A percentile compares a stretch with the other conserved stretches of the same genome.
phyloP scores from a whole-genome alignment of 2,329 filamentous ascomycete genomes.

The Acephala macrosclerotiorum region DNA sequence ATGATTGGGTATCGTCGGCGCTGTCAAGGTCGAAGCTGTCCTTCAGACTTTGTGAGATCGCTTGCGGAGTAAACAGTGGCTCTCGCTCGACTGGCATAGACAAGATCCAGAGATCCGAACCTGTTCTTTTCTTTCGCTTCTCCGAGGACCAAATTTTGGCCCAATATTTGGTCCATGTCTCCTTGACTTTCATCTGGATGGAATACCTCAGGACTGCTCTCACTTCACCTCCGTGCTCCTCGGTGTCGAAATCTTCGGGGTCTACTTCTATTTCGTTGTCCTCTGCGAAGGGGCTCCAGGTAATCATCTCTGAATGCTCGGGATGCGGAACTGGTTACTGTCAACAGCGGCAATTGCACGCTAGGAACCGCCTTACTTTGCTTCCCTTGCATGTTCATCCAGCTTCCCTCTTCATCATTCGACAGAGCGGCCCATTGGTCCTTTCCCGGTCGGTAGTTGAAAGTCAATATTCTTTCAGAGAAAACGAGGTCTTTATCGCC shows the following conservation, averaged over 20 bases:
- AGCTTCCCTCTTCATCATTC: neutral
- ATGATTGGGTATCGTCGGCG: neutral
- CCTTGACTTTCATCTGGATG: conserved; percentile 13
- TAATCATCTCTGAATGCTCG: conserved; percentile 15
- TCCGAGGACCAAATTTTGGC: conserved; percentile 19
- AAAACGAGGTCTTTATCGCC: conserved; percentile 1
- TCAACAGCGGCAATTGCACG: neutral
- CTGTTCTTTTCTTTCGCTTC: conserved; percentile 3
- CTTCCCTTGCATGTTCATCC: conserved; percentile 10
- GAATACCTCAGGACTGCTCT: conserved; percentile 14
- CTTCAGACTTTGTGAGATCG: conserved; percentile 9
- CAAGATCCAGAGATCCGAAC: conserved; percentile 2
- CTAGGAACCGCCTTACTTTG: neutral
- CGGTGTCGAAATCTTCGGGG: neutral
- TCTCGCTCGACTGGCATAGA: conserved; percentile 12
- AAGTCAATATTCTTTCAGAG: conserved; percentile 19
- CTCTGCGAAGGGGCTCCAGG: conserved; percentile 9
- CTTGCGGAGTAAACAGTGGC: neutral
- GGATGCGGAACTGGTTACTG: conserved; percentile 5
- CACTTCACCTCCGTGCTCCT: neutral
- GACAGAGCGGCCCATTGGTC: conserved; percentile 8
- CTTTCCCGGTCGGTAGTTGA: conserved; percentile 16
- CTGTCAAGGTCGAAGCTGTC: conserved; percentile 13
- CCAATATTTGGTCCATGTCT: conserved; percentile 15
- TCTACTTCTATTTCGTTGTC: neutral